Conservation (phyloP, 2,329 filamentous ascomycete species). For the Parafenestella ontariensis region DNA sequence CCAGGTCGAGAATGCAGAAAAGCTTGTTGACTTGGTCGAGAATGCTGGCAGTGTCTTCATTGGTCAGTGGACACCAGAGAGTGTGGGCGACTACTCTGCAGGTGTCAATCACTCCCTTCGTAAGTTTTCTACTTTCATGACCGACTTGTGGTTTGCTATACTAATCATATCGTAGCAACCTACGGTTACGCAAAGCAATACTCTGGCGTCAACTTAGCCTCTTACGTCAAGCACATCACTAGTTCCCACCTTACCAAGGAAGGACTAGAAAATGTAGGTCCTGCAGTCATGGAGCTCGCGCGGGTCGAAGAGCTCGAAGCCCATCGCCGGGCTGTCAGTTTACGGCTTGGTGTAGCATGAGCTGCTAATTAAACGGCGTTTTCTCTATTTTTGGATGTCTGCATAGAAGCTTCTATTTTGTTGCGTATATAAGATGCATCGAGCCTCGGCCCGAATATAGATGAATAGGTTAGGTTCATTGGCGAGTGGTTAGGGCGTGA, state of each 20-base stretch:
- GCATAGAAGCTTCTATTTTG: neutral
- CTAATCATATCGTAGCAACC: slow-evolving; percentile 68
- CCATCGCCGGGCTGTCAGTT: slow-evolving; percentile 77
- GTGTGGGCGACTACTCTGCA: slow-evolving; percentile 96
- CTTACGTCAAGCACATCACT: slow-evolving; percentile 98
- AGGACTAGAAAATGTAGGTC: slow-evolving; percentile 83
- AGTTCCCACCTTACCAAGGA: slow-evolving; percentile 87
- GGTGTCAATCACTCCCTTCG: slow-evolving; percentile 97
- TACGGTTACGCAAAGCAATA: slow-evolving; percentile 99
- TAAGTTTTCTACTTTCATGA: slow-evolving; percentile 61
- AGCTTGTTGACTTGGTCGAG: slow-evolving; percentile 77
- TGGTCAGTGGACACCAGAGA: slow-evolving; percentile 95
- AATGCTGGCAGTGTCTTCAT: slow-evolving; percentile 98
- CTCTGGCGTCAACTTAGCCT: slow-evolving; percentile 93
- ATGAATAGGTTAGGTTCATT: neutral
- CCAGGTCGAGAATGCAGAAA: slow-evolving; percentile 79
- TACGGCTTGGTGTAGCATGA: slow-evolving; percentile 60
- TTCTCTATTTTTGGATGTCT: neutral
- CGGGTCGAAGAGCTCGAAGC: slow-evolving; percentile 95
- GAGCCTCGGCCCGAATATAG: neutral
- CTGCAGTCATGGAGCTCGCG: slow-evolving; percentile 92
- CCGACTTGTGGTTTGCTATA: neutral
- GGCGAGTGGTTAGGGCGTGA: neutral
- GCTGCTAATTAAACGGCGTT: neutral
- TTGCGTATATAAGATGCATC: neutral